phyloP scores from a whole-genome alignment of 495 filamentous ascomycete species.

The Astrocystis sublimbata region DNA sequence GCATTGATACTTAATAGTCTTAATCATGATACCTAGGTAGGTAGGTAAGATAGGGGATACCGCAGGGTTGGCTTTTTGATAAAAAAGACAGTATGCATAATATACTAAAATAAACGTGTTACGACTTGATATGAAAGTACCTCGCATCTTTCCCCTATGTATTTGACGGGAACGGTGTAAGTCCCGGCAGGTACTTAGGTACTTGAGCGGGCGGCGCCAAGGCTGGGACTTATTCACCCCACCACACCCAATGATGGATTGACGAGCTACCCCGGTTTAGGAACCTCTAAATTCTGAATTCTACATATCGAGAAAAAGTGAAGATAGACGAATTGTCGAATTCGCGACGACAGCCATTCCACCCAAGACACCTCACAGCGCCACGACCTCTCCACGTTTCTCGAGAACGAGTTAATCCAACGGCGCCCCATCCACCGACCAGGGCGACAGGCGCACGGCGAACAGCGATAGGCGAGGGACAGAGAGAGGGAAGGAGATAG shows the following conservation, averaged over 20 bases:
- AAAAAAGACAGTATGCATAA: not conserved
- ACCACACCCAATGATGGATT: not conserved
- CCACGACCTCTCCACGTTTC: not conserved
- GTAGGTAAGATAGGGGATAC: not conserved
- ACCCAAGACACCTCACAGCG: not conserved
- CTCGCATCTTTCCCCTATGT: no score
- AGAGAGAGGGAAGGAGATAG: not conserved
- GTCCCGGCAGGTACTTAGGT: no score
- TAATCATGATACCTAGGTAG: not conserved
- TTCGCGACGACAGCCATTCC: not conserved
- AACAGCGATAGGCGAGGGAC: no score
- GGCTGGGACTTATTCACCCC: not conserved
- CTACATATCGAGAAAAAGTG: no score
- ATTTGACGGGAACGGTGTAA: no score
- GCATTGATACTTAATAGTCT: no score
- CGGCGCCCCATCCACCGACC: not conserved
- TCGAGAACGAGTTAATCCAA: not conserved
- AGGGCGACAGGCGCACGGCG: not conserved
- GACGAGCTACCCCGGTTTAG: not conserved
- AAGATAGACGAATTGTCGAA: not conserved
- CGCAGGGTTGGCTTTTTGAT: not conserved
- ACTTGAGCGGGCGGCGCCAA: no score
- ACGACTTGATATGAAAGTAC: no score
- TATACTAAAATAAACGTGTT: not conserved
- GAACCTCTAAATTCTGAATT: conserved; percentile 13